Evolutionary conservation across 2,329 filamentous ascomycete genomes (phyloP), one percentile per base, ranked within the genome.

Genomic region (Alternaria burnsii): DNA sequence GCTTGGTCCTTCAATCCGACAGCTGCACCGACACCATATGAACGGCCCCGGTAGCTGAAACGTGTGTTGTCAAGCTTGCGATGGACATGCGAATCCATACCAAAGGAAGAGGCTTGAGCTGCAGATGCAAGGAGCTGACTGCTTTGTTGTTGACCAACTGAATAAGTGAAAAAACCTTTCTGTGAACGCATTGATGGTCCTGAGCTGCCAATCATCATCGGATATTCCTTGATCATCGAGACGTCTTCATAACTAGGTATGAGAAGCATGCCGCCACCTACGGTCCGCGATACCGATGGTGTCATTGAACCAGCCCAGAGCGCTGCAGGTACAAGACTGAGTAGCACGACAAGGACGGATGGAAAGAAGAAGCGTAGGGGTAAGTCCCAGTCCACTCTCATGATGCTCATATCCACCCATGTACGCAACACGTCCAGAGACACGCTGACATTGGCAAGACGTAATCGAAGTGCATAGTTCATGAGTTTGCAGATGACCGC

Each of bases 11-110:
- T 67, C 5, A 74, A 59, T 12, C 70, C 69, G 8, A 79, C 72
- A n/a, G 81, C 76, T 47, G 79, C 78, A 55, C 79, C 80, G 20
- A 82, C 79, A 67, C 80, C 80, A 67, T 81, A 82, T 1, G 79
- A 77, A 66, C 81, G 78, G 46, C 70, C 70, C 5, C 58, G 54
- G 53, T 73, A 73, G 50, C 69, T 73, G 55, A 70, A 74, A 22
- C 68, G 70, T 1, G 70, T 70, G 46, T 72, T 73, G 62, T 73
- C 71, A 16, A 68, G 62, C 46, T 73, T 73, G n/a, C 68, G 61
- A 59, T 72, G 71, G 28, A 68, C 38, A 38, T 62, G 61, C 6
- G 55, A 58, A 3, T 48, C 61, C 10, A 36, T 56, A 8, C 64
- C 66, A 6, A 59, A 54, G 11, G 70, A 70, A 5, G 70, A 72